Evolutionary conservation across 2,329 filamentous ascomycete genomes (phyloP), one percentile per base, ranked within the genome.

Genomic region (Penicillium sp.): DNA sequence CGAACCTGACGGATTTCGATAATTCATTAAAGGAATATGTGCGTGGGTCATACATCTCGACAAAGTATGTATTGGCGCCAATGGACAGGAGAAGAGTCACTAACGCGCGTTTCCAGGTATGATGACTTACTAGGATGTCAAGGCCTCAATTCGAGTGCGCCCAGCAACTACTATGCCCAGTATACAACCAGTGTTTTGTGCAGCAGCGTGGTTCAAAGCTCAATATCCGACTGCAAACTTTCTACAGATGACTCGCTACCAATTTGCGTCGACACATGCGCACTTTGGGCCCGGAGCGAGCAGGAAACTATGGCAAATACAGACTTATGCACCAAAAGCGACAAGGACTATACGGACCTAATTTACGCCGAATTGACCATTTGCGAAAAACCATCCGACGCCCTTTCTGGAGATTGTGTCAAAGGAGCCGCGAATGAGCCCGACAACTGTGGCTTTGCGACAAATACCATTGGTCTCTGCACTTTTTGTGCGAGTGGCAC

Each of bases 111-210:
- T 59, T 59, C 50, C 68, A 97, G 93, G 79, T 99, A 93, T 75
- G 82, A 89, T 72, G 80, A 83, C 50, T 79, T 91, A 45, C 83
- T 99, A 61, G 93, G 93, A 53, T 99, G 94, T 72, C 81, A 83
- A 45, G 83, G 84, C 59, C 80, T 97, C 66, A 85, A 94, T 68
- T 82, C 92, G 54, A 85, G 84, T 53, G 89, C 96, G 71, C 88
- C 91, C 4, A 88, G 85, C 63, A 83, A 88, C 67, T 84, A 92
- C 68, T 99, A 99, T 75, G 93, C 94, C 46, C 88, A 94, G 66
- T 99, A 93, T 76, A 96, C 93, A 5, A 94, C 86, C 44, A 94
- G 89, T 58, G 88, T 95, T 61, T 83, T 99, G 61, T 99, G 94
- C 82, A 97, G 95, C 79, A 84, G 90, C 62, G 89, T 99, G 69